Percentiles rank a stretch among this genome's conserved stretches.
Evolutionary conservation across 2,329 filamentous ascomycete species (phyloP).

Genomic region (Aspergillus sp.): DNA sequence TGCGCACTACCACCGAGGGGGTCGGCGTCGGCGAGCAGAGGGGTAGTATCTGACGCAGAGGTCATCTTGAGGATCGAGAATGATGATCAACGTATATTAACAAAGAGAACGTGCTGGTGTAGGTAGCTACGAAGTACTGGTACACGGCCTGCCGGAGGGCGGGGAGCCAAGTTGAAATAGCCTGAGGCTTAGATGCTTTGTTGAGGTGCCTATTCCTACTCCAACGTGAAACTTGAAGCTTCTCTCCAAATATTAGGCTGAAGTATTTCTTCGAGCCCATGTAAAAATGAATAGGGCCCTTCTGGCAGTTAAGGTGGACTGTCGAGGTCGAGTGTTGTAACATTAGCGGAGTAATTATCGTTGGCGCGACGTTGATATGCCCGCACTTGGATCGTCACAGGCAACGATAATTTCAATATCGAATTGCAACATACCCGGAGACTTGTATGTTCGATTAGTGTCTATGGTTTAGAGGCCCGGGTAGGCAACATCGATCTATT

Average conservation of each 20-base stretch:
- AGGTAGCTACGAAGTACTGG: background rate
- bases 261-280: too few relatives aligned
- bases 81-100: background rate
- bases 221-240: background rate
- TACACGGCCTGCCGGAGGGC: background rate
- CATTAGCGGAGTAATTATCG: background rate
- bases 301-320: too few relatives aligned
- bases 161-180: background rate
- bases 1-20: background rate
- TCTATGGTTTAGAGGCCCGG: background rate
- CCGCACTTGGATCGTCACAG: background rate
- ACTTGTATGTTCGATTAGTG: background rate
- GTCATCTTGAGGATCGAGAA: background rate
- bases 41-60: slow-evolving; percentile 6
- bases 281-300: too few relatives aligned
- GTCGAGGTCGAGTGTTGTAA: too few relatives aligned
- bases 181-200: background rate
- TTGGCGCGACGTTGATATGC: background rate
- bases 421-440: background rate
- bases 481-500: slow-evolving; percentile 8
- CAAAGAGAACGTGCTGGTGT: background rate
- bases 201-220: background rate
- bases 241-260: background rate
- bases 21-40: slow-evolving; percentile 7
- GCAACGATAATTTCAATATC: background rate